Base-by-base conservation (phyloP, 495 filamentous ascomycete genomes). In the Tricharina praecox region DNA sequence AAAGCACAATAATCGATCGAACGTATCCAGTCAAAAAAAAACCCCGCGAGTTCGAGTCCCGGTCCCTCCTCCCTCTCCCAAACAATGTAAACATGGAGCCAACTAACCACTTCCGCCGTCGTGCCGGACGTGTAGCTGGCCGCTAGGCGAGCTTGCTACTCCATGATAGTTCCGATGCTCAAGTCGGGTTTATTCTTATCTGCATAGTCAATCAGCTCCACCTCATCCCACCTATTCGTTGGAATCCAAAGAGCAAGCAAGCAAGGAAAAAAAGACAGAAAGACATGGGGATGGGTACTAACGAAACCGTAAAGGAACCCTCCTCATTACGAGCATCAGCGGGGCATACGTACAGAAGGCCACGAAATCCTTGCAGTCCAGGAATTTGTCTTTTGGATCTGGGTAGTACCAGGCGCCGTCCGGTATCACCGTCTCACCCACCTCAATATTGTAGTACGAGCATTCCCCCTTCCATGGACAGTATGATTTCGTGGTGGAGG, bases 401-500 rank as follows among this genome's bases (percentile, higher is more conserved):
- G 74, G 70, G 51, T 82, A 83, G 53, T 74, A 79, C 78, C 79
- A 82, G 16, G 77, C 79, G 5, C 74, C 73, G 58, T 83, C 74
- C 39, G 70, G 66, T 7, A 74, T 58, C 48, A 68, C 66, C 33
- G 67, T 65, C 18, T 75, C 75, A 50, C 73, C 70, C 21, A 71
- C 66, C 13, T 67, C 68, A 47, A 85, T 62, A 11, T 68, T 74
- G 60, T 82, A 83, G 56, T 82, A 85, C 7, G 67, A 71, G 1
- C 77, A 75, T 26, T 68, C 61, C n/a, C 80, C 80, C 53, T 85
- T 85, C 78, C 78, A 82, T 1, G 68, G 65, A 57, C 80, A 85
- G 39, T 64, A 49, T 0, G 76, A 81, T 23, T 62, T 64, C 9
- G 66, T 67, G 18, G 71, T 60, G 8, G 72, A 66, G 40, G 66